Conservation (phyloP, 805 yeast species). For the Saitoella complicata region DNA sequence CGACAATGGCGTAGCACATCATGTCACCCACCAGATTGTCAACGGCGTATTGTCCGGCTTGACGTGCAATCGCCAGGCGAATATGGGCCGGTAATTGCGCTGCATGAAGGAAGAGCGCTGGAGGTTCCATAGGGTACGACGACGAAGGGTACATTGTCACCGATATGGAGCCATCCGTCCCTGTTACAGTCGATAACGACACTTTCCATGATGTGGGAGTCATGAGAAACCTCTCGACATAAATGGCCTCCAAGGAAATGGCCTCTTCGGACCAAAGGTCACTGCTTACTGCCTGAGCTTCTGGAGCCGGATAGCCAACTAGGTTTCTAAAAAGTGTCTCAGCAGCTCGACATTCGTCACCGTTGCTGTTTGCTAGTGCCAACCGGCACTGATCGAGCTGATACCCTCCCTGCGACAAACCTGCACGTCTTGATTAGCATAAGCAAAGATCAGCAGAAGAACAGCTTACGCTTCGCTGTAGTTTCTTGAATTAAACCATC, state of each 20-base stretch:
- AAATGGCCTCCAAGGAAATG: conserved; percentile 48
- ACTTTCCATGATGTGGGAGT: too few relatives aligned
- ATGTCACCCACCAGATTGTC: conserved; percentile 45
- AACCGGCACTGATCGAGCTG: conserved; percentile 46
- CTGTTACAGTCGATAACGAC: background rate
- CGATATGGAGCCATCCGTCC: conserved; percentile 5
- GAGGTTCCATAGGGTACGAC: conserved; percentile 11
- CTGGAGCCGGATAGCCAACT: conserved; percentile 3
- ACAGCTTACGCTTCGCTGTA: too few relatives aligned
- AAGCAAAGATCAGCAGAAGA: too few relatives aligned
- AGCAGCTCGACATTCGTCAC: conserved; percentile 12
- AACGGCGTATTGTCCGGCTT: conserved; percentile 18
- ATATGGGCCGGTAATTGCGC: conserved; percentile 36
- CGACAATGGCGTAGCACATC: conserved; percentile 48
- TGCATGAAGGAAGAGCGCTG: conserved; percentile 7
- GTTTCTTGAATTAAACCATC: conserved; percentile 13
- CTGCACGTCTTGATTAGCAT: too few relatives aligned
- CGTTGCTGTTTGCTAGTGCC: conserved; percentile 27
- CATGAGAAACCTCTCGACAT: conserved; percentile 25
- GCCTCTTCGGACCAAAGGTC: conserved; percentile 61
- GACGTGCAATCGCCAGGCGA: conserved; percentile 20
- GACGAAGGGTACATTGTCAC: conserved; percentile 10
- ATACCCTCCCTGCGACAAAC: conserved; percentile 46
- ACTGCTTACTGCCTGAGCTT: conserved; percentile 15
- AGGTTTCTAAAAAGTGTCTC: conserved; percentile 6